These are phyloP conservation scores for Tagetes erecta DNA, from an alignment of 129 eudicot species.

Conservation along the genomic window DNA sequence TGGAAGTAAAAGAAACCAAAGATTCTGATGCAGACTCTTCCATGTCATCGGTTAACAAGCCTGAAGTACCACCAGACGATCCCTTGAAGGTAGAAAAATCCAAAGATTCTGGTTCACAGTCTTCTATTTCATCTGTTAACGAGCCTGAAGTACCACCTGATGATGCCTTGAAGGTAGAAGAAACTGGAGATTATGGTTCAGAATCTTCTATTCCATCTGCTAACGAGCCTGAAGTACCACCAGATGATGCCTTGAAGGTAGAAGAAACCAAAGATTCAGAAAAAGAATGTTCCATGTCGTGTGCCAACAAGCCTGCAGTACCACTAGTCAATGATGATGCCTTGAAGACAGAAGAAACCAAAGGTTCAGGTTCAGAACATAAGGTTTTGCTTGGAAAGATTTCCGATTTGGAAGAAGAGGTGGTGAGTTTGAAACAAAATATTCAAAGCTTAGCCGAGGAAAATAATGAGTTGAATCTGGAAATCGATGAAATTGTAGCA, in stretches of 20 bases:
- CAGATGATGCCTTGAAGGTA: not conserved
- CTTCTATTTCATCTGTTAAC: conserved; percentile 13
- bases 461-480: conserved; percentile 48
- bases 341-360: not conserved
- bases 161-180: not conserved
- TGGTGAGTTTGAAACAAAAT: conserved; percentile 38
- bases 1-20: no score
- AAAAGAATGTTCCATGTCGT: not conserved
- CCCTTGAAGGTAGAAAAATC: not conserved
- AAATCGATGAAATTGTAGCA: conserved; percentile 39
- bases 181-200: not conserved
- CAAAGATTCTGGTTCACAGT: not conserved
- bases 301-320: not conserved
- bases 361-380: not conserved
- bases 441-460: conserved; percentile 48
- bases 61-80: not conserved
- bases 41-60: conserved; percentile 11
- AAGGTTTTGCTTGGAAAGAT: conserved; percentile 37
- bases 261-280: not conserved
- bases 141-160: not conserved
- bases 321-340: not conserved
- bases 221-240: not conserved
- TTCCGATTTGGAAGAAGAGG: conserved; percentile 42
- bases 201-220: not conserved
- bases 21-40: not conserved